phyloP scores from a whole-genome alignment of 75 land plant genomes.

The Sequoia sempervirens region DNA sequence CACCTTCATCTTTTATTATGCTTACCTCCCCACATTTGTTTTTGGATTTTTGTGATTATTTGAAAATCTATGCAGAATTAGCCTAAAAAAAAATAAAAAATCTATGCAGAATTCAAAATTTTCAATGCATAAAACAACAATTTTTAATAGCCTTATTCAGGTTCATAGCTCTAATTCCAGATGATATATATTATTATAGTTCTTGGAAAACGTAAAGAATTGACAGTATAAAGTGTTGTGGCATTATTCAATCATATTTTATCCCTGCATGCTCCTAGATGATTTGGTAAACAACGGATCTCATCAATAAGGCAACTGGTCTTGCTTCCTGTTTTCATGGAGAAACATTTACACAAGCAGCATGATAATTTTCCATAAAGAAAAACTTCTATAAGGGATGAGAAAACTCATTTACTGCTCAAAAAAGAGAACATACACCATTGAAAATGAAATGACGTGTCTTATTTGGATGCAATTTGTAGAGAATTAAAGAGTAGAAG shows the following conservation, averaged over 20 bases:
- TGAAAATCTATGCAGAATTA: no score
- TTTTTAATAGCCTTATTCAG: neutral
- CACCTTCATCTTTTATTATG: neutral
- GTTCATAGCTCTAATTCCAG: neutral
- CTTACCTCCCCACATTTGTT: neutral
- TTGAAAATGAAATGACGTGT: no score
- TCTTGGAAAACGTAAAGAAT: no score
- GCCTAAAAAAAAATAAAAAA: no score
- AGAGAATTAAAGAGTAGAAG: no score
- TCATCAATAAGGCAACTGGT: neutral
- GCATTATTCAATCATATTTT: neutral
- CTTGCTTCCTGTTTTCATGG: neutral
- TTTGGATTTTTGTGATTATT: neutral
- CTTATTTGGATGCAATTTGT: neutral
- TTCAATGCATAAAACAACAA: neutral
- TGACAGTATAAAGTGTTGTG: neutral
- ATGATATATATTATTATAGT: neutral
- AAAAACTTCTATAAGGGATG: no score
- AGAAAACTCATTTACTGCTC: no score
- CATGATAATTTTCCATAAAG: no score
- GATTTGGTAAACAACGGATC: neutral
- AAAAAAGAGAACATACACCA: no score
- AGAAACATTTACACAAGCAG: neutral
- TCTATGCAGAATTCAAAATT: neutral
- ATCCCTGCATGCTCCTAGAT: neutral